Conservation (phyloP, 495 filamentous ascomycete genomes). For the Xylaria longipes region DNA sequence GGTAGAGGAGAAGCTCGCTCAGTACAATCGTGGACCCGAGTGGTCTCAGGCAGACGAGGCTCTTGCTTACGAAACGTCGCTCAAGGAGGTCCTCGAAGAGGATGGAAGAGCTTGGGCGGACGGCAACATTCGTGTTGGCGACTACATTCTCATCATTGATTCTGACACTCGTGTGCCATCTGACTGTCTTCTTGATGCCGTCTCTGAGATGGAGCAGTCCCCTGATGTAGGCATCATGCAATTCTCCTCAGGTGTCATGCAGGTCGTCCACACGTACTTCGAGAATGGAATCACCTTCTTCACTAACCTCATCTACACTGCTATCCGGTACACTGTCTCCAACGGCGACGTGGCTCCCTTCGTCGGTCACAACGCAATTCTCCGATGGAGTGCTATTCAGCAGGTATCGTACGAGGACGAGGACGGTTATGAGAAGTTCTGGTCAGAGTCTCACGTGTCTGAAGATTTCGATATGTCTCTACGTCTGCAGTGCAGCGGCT, state of each 20-base stretch:
- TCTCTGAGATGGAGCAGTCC: slow-evolving; percentile 79
- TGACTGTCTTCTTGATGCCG: slow-evolving; percentile 79
- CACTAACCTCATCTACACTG: slow-evolving; percentile 81
- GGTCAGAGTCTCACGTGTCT: slow-evolving; percentile 82
- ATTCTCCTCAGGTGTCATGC: slow-evolving; percentile 83
- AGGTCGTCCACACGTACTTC: slow-evolving; percentile 75
- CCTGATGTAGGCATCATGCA: slow-evolving; percentile 84
- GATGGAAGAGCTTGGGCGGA: slow-evolving; percentile 79
- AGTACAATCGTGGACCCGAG: slow-evolving; percentile 60
- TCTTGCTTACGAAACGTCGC: slow-evolving; percentile 67
- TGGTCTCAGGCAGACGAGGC: slow-evolving; percentile 77
- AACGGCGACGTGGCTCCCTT: slow-evolving; percentile 87
- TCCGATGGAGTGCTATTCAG: slow-evolving; percentile 81
- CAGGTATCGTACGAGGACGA: slow-evolving; percentile 72
- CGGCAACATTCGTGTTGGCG: slow-evolving; percentile 79
- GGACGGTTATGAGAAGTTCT: slow-evolving; percentile 78
- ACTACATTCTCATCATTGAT: slow-evolving; percentile 79
- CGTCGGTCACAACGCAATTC: slow-evolving; percentile 79
- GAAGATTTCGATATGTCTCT: slow-evolving; percentile 90
- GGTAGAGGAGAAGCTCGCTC: slow-evolving; percentile 71
- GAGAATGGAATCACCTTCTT: slow-evolving; percentile 84
- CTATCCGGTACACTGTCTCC: slow-evolving; percentile 77
- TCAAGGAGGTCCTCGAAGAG: slow-evolving; percentile 73
- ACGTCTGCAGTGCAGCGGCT: slow-evolving; percentile 73
- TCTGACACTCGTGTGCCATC: slow-evolving; percentile 77